These are phyloP conservation scores for Arachnopeziza araneosa DNA, from an alignment of 2,329 filamentous ascomycete genomes.

Conservation along the genomic window DNA sequence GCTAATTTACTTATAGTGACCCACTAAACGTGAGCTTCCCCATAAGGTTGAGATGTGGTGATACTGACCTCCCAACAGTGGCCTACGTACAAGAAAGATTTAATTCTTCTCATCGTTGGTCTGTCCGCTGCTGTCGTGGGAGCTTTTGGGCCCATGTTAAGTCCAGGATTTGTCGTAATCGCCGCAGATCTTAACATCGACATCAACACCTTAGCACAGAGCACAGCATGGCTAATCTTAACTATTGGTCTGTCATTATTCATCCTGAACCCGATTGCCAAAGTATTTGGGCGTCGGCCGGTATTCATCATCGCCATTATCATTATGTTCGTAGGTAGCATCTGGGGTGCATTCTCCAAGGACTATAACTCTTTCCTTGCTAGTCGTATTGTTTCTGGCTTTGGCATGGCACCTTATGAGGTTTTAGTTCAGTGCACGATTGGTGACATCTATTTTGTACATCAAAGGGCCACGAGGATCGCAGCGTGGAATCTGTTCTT, in stretches of 20 bases:
- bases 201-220: slow-evolving; percentile 38
- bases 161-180: slow-evolving; percentile 43
- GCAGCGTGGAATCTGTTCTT: slow-evolving; percentile 37
- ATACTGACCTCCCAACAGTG: slow-evolving; percentile 23
- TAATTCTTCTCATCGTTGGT: slow-evolving; percentile 40
- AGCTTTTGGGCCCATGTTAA: slow-evolving; percentile 47
- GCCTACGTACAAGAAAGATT: slow-evolving; percentile 42
- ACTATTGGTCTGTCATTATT: slow-evolving; percentile 43
- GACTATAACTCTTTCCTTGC: slow-evolving; percentile 70
- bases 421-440: slow-evolving; percentile 83
- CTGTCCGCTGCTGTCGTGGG: slow-evolving; percentile 43
- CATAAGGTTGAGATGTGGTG: not conserved
- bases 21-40: slow-evolving; percentile 38
- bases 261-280: slow-evolving; percentile 45
- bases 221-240: slow-evolving; percentile 44
- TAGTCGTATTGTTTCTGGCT: slow-evolving; percentile 78
- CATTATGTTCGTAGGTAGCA: slow-evolving; percentile 66
- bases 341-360: slow-evolving; percentile 65
- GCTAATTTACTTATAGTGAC: slow-evolving; percentile 24
- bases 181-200: slow-evolving; percentile 38
- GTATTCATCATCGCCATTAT: slow-evolving; percentile 63
- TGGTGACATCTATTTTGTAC: slow-evolving; percentile 86
- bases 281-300: slow-evolving; percentile 44
- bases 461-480: slow-evolving; percentile 48
- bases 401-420: slow-evolving; percentile 85